These are phyloP conservation scores for Entomortierella chlamydospora DNA, from an alignment of 192 early-diverging fungal genomes.

Conservation along the genomic window DNA sequence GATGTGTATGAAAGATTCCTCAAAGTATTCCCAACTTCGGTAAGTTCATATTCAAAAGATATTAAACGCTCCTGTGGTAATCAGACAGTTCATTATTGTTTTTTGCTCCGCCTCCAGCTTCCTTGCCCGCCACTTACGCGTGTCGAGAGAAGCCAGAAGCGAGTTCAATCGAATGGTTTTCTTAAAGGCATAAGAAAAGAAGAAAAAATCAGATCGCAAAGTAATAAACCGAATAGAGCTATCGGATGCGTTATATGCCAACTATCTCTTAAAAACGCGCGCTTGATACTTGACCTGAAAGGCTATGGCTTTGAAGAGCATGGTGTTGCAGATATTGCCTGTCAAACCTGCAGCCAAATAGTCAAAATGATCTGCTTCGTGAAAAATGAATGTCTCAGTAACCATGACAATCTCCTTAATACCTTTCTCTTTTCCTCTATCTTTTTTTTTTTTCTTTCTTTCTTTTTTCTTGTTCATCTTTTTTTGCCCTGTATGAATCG, in stretches of 20 bases:
- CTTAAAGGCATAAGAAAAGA: not conserved
- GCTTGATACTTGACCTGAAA: not conserved
- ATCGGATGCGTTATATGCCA: not conserved
- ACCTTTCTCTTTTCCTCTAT: slow-evolving; percentile 18
- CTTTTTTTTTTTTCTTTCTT: slow-evolving; percentile 17
- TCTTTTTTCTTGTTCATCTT: slow-evolving; percentile 17
- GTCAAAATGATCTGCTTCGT: too few species aligned
- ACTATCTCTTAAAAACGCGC: not conserved
- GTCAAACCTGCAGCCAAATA: too few species aligned
- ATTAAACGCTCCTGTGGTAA: not conserved
- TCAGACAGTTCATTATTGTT: too few species aligned
- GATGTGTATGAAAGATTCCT: slow-evolving; percentile 77
- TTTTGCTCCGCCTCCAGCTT: not conserved
- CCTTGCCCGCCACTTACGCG: not conserved
- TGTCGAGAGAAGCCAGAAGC: not conserved
- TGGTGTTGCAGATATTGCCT: not conserved
- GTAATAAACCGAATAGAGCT: not conserved
- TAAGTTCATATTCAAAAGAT: slow-evolving; percentile 63
- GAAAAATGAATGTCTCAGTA: slow-evolving; percentile 7
- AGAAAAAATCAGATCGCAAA: not conserved
- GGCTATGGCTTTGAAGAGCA: not conserved
- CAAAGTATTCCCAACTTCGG: slow-evolving; percentile 84
- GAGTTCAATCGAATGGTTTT: not conserved
- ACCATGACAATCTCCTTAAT: slow-evolving; percentile 12
- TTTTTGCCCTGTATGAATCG: not conserved